A percentile compares a stretch with the other conserved stretches of the same genome.
Evolutionary conservation across 768 basidiomycete genomes (phyloP).

Genomic region (Mycena chlorophos): DNA sequence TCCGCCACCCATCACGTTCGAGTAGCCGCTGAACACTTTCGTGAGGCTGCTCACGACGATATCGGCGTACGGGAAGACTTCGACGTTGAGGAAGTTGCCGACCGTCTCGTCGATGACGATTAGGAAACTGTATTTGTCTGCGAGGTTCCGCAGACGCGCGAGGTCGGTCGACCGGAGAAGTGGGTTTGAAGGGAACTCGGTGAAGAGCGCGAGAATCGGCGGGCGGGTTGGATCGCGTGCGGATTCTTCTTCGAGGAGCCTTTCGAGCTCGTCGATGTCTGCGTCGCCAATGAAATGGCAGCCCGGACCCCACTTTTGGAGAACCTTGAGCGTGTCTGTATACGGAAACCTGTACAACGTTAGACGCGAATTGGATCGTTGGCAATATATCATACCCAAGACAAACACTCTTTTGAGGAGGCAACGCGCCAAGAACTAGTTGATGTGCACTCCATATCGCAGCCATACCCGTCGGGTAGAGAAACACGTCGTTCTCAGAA

Average conservation of each 20-base stretch:
- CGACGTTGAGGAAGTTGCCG: slow-evolving; percentile 92
- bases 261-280: slow-evolving; percentile 74
- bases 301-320: slow-evolving; percentile 96
- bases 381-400: slow-evolving; percentile 71
- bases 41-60: slow-evolving; percentile 89
- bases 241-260: slow-evolving; percentile 50
- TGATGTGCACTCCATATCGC: slow-evolving; percentile 94
- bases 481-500: slow-evolving; percentile 83
- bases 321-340: slow-evolving; percentile 89
- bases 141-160: slow-evolving; percentile 67
- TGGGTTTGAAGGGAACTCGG: slow-evolving; percentile 95
- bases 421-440: slow-evolving; percentile 53
- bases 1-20: slow-evolving; percentile 97
- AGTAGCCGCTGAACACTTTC: slow-evolving; percentile 92
- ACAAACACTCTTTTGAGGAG: slow-evolving; percentile 80
- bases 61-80: slow-evolving; percentile 83
- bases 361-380: not conserved
- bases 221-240: slow-evolving; percentile 44
- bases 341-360: slow-evolving; percentile 78
- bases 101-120: slow-evolving; percentile 93
- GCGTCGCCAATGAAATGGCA: slow-evolving; percentile 84
- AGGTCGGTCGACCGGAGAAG: slow-evolving; percentile 85
- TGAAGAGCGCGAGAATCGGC: slow-evolving; percentile 79
- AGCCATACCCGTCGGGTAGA: slow-evolving; percentile 87
- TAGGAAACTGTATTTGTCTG: slow-evolving; percentile 86